phyloP scores from a whole-genome alignment of 345 rosid genomes.

The Hypericum perforatum region DNA sequence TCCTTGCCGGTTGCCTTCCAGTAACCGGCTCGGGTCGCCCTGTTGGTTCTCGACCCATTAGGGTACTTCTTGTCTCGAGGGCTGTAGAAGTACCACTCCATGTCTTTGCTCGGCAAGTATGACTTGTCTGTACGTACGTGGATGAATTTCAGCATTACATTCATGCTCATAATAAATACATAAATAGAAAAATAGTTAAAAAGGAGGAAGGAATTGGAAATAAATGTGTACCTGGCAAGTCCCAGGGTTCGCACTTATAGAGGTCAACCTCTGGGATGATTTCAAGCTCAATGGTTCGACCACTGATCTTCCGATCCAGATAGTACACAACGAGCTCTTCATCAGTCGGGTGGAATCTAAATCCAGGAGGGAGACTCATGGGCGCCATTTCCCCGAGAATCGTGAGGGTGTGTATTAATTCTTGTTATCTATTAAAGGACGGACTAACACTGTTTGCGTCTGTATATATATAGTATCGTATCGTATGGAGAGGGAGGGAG shows the following conservation, averaged over 20 bases:
- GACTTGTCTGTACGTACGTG: slow-evolving; percentile 41
- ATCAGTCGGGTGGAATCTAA: slow-evolving; percentile 77
- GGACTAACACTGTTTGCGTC: too few relatives aligned
- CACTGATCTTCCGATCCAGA: slow-evolving; percentile 55
- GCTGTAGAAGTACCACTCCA: slow-evolving; percentile 81
- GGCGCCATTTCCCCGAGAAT: slow-evolving; percentile 36
- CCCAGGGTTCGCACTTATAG: slow-evolving; percentile 80
- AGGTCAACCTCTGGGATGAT: slow-evolving; percentile 74
- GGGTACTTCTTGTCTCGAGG: slow-evolving; percentile 74
- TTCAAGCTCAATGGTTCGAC: slow-evolving; percentile 57
- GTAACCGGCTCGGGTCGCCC: slow-evolving; percentile 62
- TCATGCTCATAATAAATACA: too few relatives aligned
- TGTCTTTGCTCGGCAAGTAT: slow-evolving; percentile 57
- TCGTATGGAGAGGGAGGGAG: too few relatives aligned
- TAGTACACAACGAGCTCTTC: slow-evolving; percentile 76
- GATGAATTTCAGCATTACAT: background rate
- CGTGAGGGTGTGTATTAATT: too few relatives aligned
- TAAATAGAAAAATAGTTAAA: background rate
- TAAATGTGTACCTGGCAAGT: slow-evolving; percentile 46
- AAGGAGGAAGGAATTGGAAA: background rate
- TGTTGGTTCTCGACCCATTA: slow-evolving; percentile 65
- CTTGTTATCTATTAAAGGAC: too few relatives aligned
- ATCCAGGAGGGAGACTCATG: slow-evolving; percentile 76
- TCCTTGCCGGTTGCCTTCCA: slow-evolving; percentile 74
- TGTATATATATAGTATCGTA: too few relatives aligned